A percentile compares a stretch with the other conserved stretches of the same genome.
phyloP scores from a whole-genome alignment of 2,329 filamentous ascomycete species.

The Phyllosticta citribraziliensis region DNA sequence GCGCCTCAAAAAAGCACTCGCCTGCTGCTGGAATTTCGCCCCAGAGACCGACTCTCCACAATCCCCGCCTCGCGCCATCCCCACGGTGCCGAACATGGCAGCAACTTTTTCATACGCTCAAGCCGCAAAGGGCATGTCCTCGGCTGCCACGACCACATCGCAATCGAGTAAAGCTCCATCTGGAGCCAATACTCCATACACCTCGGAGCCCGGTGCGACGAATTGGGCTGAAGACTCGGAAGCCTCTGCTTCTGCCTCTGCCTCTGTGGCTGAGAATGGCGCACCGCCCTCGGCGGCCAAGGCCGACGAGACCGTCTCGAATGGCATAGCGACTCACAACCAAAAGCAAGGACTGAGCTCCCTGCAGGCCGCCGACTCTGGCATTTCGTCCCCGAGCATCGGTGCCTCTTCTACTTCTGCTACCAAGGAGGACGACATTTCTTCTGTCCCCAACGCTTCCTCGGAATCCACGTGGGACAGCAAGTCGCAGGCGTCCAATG shows the following conservation, averaged over 20 bases:
- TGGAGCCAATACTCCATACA: constrained; percentile 32
- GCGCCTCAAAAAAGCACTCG: not conserved
- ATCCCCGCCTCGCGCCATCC: not conserved
- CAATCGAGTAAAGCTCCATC: constrained; percentile 37
- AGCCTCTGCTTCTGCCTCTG: constrained; percentile 18
- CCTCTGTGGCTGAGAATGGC: constrained; percentile 19
- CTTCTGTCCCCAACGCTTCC: constrained; percentile 52
- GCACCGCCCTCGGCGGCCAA: constrained; percentile 17
- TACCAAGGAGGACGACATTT: constrained; percentile 51
- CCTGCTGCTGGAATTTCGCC: not conserved
- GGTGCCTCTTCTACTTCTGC: constrained; percentile 42
- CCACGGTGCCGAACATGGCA: constrained; percentile 8
- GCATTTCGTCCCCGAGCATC: constrained; percentile 43
- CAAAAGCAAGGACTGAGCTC: constrained; percentile 13
- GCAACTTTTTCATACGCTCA: constrained; percentile 85
- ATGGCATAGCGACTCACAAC: constrained; percentile 14
- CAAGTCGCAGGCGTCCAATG: constrained; percentile 52
- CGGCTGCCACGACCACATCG: constrained; percentile 35
- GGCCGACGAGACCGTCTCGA: constrained; percentile 16
- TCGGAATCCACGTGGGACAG: constrained; percentile 60
- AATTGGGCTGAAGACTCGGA: constrained; percentile 42
- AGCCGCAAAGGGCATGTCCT: constrained; percentile 72
- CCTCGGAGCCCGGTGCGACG: constrained; percentile 26
- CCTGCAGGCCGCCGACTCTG: constrained; percentile 17
- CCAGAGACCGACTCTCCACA: constrained; percentile 5